Base-by-base conservation (phyloP, 306 rosid genomes). In the Erythrophleum fordii region DNA sequence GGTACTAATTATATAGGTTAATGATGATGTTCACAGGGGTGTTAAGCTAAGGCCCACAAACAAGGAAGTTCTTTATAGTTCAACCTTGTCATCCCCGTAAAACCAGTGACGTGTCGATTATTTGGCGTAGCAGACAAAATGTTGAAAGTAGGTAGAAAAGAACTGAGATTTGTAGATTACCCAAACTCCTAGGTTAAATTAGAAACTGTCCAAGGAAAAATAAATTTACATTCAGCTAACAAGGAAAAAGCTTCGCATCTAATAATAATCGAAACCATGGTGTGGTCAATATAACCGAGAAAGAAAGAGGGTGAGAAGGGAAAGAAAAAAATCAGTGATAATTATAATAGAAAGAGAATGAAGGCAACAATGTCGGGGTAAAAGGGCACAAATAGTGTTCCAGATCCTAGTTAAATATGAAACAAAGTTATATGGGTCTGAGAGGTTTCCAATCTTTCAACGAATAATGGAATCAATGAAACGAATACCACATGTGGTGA, bases 31-130 rank as follows among this genome's bases (percentile, higher is more conserved):
- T 69, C 45, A 14, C 51, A 39, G 62, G 59, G 49, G 48, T 2
- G 72, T 45, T 45, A 26, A 42, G 37, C 20, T 14, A 46, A 81
- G 85, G 72, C 85, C 85, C 81, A 75, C 76, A 34, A 23, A 60
- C 39, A 34, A 53, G 62, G n/a, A 79, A 11, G 67, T 67, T 78
- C 53, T 34, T 26, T 26, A 34, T 16, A n/a, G 18, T 45, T 26
- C 26, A 18, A 66, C 55, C 70, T 65, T 53, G 44, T 69, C 75
- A 69, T 69, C 59, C 16, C 59, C 13, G 29, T 9, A 68, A 39
- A 68, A 12, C 20, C 51, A 42, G 23, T 11, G 22, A 72, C 46
- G 62, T 49, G 76, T 71, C 61, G 41, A 8, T 28, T 8, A 29
- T 49, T 48, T 72, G 62, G 46, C 46, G 4, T 34, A 18, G 73